phyloP scores from a whole-genome alignment of 768 basidiomycete species.

The Mycena filopes region DNA sequence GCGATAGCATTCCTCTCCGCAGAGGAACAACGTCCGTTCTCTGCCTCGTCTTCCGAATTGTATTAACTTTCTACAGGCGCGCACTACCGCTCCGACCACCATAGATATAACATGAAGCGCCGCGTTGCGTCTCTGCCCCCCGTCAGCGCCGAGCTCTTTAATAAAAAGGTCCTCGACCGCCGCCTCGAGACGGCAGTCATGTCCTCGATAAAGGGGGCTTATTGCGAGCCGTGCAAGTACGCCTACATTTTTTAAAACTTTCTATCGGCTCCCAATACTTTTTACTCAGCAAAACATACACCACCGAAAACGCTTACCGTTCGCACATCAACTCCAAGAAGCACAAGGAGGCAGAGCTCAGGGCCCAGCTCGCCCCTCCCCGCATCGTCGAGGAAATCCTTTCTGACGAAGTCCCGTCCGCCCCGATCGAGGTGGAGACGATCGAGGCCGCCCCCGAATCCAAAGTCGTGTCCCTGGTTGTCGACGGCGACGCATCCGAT shows the following conservation, averaged over 20 bases:
- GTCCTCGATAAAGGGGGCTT: conserved; percentile 65
- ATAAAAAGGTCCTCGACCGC: conserved; percentile 88
- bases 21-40: conserved; percentile 81
- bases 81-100: conserved; percentile 95
- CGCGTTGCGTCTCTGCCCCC: conserved; percentile 91
- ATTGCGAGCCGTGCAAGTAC: conserved; percentile 88
- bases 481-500: conserved; percentile 49
- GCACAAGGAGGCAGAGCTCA: conserved; percentile 83
- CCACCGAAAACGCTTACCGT: conserved; percentile 87
- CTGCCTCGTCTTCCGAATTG: not conserved
- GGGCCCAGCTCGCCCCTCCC: conserved; percentile 42
- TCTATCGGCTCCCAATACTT: conserved; percentile 7
- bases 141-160: conserved; percentile 79
- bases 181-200: conserved; percentile 78
- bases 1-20: conserved; percentile 86
- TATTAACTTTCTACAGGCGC: conserved; percentile 57
- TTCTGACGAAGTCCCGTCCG: conserved; percentile 33
- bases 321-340: conserved; percentile 91
- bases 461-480: conserved; percentile 38
- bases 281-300: conserved; percentile 80
- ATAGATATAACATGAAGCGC: conserved; percentile 98
- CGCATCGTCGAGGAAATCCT: conserved; percentile 27
- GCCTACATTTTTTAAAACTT: conserved; percentile 42
- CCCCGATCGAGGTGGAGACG: conserved; percentile 22
- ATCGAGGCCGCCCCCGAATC: conserved; percentile 32